Percentiles rank a stretch among this genome's conserved stretches.
These are phyloP conservation scores for Fusarium oligoseptatum DNA, from an alignment of 2,329 filamentous ascomycete genomes.

Conservation along the genomic window DNA sequence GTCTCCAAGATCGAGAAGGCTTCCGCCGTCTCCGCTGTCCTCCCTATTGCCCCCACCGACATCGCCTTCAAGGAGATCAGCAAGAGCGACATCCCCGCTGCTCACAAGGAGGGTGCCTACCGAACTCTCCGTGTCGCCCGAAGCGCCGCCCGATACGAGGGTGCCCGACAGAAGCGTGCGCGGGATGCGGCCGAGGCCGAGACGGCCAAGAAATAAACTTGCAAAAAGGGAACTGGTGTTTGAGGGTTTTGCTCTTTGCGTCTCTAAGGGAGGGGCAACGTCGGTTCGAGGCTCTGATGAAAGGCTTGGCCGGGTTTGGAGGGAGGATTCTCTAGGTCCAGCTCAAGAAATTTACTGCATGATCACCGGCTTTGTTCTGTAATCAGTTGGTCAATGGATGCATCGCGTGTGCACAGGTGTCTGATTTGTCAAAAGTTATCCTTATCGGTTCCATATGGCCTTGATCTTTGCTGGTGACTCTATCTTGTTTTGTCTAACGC, in stretches of 20 bases:
- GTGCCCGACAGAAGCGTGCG: slow-evolving; percentile 92
- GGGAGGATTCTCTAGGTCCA: slow-evolving; percentile 57
- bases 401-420: slow-evolving; percentile 41
- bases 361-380: slow-evolving; percentile 54
- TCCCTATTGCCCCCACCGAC: slow-evolving; percentile 80
- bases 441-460: slow-evolving; percentile 20
- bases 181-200: slow-evolving; percentile 89
- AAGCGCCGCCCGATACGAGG: slow-evolving; percentile 83
- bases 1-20: slow-evolving; percentile 73
- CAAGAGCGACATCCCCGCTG: slow-evolving; percentile 83
- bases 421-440: slow-evolving; percentile 37
- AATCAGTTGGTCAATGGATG: slow-evolving; percentile 50
- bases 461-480: not conserved
- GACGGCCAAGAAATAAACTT: slow-evolving; percentile 85
- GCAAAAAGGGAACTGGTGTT: slow-evolving; percentile 58
- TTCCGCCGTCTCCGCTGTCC: slow-evolving; percentile 60
- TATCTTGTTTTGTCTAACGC: not conserved
- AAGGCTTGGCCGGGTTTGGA: slow-evolving; percentile 53
- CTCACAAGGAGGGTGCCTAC: slow-evolving; percentile 87
- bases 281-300: slow-evolving; percentile 55
- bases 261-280: slow-evolving; percentile 55
- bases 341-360: slow-evolving; percentile 59
- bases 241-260: slow-evolving; percentile 59
- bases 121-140: slow-evolving; percentile 86
- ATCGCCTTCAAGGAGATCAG: slow-evolving; percentile 79